Evolutionary conservation across 1,284 basidiomycete genomes (phyloP).

Genomic region (Moniliella sp.): DNA sequence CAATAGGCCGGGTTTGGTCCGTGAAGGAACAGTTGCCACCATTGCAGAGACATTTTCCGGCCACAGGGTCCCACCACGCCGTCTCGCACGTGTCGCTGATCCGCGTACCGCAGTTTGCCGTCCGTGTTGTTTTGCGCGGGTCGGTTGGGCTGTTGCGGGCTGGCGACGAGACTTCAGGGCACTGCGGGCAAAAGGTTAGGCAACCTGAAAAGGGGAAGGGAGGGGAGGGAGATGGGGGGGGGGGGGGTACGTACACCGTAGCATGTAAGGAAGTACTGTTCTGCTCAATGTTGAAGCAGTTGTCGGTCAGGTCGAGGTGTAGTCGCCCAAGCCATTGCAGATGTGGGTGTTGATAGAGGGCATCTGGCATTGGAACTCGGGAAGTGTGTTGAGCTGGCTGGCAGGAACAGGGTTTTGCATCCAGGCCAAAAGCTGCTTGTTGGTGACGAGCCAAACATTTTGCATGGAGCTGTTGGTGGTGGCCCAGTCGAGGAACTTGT

Average conservation of each 20-base stretch:
- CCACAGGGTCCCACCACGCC: conserved; percentile 24
- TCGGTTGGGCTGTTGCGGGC: conserved; percentile 19
- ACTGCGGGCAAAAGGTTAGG: too few species aligned
- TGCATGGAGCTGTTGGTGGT: conserved; percentile 28
- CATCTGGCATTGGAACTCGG: conserved; percentile 21
- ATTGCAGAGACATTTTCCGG: conserved; percentile 16
- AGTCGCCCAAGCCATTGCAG: conserved; percentile 20
- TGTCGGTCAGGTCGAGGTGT: conserved; percentile 21
- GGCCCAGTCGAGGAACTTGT: conserved; percentile 59
- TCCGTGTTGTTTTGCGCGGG: conserved; percentile 24
- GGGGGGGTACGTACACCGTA: neutral
- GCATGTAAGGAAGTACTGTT: neutral
- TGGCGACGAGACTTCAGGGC: too few species aligned
- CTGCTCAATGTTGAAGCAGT: conserved; percentile 7
- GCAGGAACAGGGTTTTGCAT: conserved; percentile 45
- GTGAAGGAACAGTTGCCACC: conserved; percentile 11
- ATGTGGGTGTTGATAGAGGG: conserved; percentile 12
- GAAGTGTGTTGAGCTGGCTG: conserved; percentile 21
- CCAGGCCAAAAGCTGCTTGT: conserved; percentile 53
- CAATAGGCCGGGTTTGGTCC: conserved; percentile 18
- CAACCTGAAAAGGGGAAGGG: conserved; percentile 4
- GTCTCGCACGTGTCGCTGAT: conserved; percentile 19
- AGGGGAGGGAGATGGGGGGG: neutral
- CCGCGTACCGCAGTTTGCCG: conserved; percentile 11
- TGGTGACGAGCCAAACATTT: conserved; percentile 56